Base-by-base conservation (phyloP, 2,329 filamentous ascomycete species). In the Thelonectria olida region DNA sequence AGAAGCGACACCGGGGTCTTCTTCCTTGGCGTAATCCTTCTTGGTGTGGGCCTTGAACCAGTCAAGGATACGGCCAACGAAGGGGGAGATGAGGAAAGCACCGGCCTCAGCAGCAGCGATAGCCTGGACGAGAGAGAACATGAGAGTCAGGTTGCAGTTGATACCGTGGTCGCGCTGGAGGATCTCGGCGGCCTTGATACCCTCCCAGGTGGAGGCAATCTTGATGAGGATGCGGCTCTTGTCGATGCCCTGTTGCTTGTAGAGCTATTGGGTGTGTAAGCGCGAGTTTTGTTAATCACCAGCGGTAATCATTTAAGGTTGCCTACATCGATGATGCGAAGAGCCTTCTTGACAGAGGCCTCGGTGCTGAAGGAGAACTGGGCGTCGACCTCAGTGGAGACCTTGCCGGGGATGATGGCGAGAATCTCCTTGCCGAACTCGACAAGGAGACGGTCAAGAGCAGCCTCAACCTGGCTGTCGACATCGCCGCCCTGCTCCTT, bases 361-460 rank as follows among this genome's bases (percentile, higher is more conserved):
- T 98, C 84, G 77, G 91, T 97, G 83, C 96, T 92, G 82, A 99
- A 99, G 65, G 95, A 98, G 84, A 96, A 93, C 72, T 89, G 87
- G 75, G 96, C 96, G 76, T 99, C 96, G 71, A 99, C 96, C 86
- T 99, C 96, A 61, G 96, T 99, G 60, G 96, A 99, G 76, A 99
- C 96, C 86, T 97, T 97, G 82, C 96, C 96, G 75, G 96, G 96
- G 66, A 99, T 92, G 78, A 99, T 96, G 79, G 95, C 87, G 68
- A 99, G 89, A 73, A 99, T 99, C 86, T 98, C 92, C 83, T 90
- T 94, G 83, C 96, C 96, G 82, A 99, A 99, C 85, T 97, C 92
- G 71, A 99, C 96, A 61, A 99, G 89, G 67, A 99, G 92, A 78
- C 90, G 88, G 87, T 99, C 96, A 65, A 99, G 89, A 65, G 96